phyloP scores from a whole-genome alignment of 2,329 filamentous ascomycete genomes.

The Celoporthe dispersa region DNA sequence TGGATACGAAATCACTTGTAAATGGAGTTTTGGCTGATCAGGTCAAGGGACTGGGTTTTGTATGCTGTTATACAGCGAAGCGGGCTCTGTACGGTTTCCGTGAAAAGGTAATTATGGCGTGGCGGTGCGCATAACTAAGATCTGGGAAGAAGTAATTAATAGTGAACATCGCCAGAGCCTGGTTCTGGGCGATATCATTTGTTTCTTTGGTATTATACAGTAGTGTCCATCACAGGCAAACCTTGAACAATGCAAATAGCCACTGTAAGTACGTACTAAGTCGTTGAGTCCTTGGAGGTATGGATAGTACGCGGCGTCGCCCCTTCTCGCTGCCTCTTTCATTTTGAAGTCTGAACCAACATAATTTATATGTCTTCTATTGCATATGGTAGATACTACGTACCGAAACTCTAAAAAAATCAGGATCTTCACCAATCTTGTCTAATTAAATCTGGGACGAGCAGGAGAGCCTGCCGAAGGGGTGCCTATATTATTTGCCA shows the following conservation, averaged over 20 bases:
- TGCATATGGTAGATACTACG: neutral
- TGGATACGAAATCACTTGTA: neutral
- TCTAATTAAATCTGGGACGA: neutral
- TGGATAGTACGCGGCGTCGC: neutral
- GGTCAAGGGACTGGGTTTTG: neutral
- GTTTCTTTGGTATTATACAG: too few relatives aligned
- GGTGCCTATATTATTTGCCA: neutral
- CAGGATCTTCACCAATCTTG: neutral
- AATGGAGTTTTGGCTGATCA: neutral
- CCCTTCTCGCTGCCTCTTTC: neutral
- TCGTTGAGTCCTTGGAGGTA: neutral
- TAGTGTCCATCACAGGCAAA: too few relatives aligned
- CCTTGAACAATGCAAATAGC: too few relatives aligned
- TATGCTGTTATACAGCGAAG: neutral
- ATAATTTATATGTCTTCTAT: too few relatives aligned
- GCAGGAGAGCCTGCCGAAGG: neutral
- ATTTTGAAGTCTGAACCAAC: neutral
- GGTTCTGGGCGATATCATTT: neutral
- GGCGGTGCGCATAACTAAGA: neutral
- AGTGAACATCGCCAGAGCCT: neutral
- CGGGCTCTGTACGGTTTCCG: neutral
- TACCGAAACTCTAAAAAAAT: neutral
- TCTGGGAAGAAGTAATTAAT: neutral
- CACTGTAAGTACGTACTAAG: neutral
- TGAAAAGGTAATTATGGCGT: neutral